A percentile compares a stretch with the other conserved stretches of the same genome.
Evolutionary conservation across 2,329 filamentous ascomycete species (phyloP).

Genomic region (Xylariaceae sp.): DNA sequence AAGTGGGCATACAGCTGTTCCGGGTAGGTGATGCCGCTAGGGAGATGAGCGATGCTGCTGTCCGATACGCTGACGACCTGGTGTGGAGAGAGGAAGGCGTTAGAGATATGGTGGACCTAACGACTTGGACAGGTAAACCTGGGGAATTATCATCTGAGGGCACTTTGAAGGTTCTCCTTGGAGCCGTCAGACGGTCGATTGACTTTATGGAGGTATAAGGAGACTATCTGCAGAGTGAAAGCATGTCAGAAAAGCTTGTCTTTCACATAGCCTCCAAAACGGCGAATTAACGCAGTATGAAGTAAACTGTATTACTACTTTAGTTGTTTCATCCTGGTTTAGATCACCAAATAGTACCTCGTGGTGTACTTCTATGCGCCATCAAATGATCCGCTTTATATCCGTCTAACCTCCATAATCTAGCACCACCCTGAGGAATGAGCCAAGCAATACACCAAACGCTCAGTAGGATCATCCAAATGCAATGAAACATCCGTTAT

Average conservation of each 20-base stretch:
- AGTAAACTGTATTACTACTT: too few species aligned
- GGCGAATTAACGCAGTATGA: too few species aligned
- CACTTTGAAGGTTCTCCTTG: slow-evolving; percentile 70
- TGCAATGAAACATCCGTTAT: not conserved
- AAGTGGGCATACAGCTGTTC: slow-evolving; percentile 78
- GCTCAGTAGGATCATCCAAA: not conserved
- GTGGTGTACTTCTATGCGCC: too few species aligned
- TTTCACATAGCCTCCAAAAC: too few species aligned
- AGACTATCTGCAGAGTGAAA: not conserved
- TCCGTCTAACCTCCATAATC: too few species aligned
- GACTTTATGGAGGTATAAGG: slow-evolving; percentile 27
- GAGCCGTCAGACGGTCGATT: slow-evolving; percentile 53
- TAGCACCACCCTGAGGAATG: too few species aligned
- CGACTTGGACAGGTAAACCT: slow-evolving; percentile 57
- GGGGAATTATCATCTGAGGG: slow-evolving; percentile 61
- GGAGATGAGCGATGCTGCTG: slow-evolving; percentile 56
- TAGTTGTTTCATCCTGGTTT: too few species aligned
- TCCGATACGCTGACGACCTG: slow-evolving; percentile 63
- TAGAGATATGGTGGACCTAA: slow-evolving; percentile 77
- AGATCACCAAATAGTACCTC: too few species aligned
- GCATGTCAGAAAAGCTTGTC: too few species aligned
- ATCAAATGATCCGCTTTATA: too few species aligned
- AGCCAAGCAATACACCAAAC: too few species aligned
- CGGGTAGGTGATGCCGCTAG: slow-evolving; percentile 68
- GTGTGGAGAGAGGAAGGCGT: slow-evolving; percentile 56